Conservation (phyloP, 257 asterid species). For the Solanum neorickii region DNA sequence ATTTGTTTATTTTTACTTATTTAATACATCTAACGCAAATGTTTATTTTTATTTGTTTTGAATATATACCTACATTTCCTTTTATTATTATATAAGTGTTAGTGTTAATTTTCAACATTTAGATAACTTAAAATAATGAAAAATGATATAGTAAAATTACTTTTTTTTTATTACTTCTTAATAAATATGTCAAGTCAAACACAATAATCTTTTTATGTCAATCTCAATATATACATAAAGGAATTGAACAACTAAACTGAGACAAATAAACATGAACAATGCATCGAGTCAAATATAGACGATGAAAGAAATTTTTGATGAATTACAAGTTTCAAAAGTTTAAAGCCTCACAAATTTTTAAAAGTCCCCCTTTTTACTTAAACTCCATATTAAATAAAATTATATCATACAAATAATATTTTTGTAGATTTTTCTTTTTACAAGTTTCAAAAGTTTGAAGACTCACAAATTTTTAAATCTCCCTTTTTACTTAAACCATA, state of each 20-base stretch:
- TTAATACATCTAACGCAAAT: rapidly evolving
- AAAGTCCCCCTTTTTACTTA: background rate
- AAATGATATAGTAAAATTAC: background rate
- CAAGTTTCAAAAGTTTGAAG: too few species aligned
- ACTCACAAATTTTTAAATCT: too few species aligned
- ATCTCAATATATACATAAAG: background rate
- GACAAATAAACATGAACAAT: background rate
- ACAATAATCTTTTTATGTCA: background rate
- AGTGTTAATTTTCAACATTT: background rate
- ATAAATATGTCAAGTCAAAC: too few species aligned
- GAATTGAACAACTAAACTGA: background rate
- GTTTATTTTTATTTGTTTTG: background rate
- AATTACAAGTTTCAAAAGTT: background rate
- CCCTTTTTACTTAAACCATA: too few species aligned
- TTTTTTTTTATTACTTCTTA: background rate
- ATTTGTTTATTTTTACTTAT: too few species aligned
- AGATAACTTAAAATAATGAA: background rate
- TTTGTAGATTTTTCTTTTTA: too few species aligned
- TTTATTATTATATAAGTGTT: background rate
- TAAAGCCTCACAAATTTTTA: background rate
- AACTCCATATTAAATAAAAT: background rate
- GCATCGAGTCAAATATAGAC: background rate
- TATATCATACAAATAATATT: background rate
- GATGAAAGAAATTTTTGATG: background rate
- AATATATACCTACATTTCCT: background rate